Evolutionary conservation across 768 basidiomycete species (phyloP), one percentile per base, ranked within the genome.

Genomic region (Amanita pseudoporphyria): DNA sequence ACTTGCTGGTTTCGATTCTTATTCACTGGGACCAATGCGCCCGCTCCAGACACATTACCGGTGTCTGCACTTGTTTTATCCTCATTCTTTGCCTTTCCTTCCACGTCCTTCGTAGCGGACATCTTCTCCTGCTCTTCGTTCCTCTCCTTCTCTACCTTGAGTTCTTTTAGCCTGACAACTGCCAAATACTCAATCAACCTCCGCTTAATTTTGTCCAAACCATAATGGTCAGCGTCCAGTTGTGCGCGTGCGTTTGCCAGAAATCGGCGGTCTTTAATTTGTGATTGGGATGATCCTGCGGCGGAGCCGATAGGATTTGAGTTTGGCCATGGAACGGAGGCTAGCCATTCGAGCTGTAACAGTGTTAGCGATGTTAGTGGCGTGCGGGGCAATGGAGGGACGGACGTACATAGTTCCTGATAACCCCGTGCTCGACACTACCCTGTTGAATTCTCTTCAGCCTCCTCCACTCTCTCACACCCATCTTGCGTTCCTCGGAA

Each of bases 181-280:
- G 90, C 92, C 35, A 97, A 77, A 62, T 91, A 96, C 59, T 96
- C 94, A 40, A 95, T 86, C 2, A 95, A 65, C 9, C 93, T 74
- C 54, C 87, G 83, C 73, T 96, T 97, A 62, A 97, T 84, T 62
- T 87, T 89, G 51, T 93, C 89, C 14, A 97, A 71, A 1, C 94
- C 94, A 57, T 83, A 95, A 63, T 97, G 93, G 52, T 95, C 93
- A 10, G 80, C 73, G 57, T 97, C 92, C 7, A 97, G 78, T 60
- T 88, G 90, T 18, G 70, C 70, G 19, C 87, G 81, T 22, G 93
- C 90, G 33, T 73, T 76, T 24, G 72, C 53, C 22, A 91, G 72
- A 70, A 89, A 89, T 3, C 74, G 68, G 21, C 68, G 68, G 54
- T 80, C 74, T 52, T 68, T 68, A 36, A 85, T 62, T 6, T 52